A percentile compares a stretch with the other conserved stretches of the same genome.
Conservation (phyloP, 257 asterid species). For the Gentiana straminea region DNA sequence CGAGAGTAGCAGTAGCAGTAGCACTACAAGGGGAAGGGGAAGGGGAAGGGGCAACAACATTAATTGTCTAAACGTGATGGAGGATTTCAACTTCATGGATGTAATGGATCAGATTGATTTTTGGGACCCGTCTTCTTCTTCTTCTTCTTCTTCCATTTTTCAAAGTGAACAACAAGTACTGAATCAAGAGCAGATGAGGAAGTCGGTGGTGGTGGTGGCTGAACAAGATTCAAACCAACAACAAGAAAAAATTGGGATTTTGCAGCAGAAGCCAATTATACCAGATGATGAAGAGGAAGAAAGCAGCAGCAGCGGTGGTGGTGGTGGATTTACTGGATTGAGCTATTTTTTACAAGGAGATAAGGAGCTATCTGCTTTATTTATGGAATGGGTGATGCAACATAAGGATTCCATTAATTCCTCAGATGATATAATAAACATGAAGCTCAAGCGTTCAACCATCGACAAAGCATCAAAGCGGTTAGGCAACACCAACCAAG, state of each 20-base stretch:
- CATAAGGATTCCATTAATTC: conserved; percentile 52
- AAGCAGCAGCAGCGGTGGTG: neutral
- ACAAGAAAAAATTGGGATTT: neutral
- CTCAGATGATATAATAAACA: conserved; percentile 72
- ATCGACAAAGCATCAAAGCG: conserved; percentile 67
- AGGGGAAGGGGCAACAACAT: conserved; percentile 5
- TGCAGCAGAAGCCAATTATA: no score
- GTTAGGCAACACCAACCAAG: conserved; percentile 54
- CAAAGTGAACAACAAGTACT: conserved; percentile 18
- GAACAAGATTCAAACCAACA: neutral
- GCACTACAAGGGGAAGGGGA: no score
- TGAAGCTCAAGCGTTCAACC: conserved; percentile 72
- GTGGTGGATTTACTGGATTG: no score
- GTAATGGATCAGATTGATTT: conserved; percentile 33
- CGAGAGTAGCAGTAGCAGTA: no score
- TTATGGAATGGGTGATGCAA: conserved; percentile 80
- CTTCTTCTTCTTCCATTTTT: conserved; percentile 15
- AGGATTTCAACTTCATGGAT: conserved; percentile 64
- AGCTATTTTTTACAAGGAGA: conserved; percentile 41
- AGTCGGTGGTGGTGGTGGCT: neutral
- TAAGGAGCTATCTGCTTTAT: conserved; percentile 51
- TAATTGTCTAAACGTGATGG: conserved; percentile 37
- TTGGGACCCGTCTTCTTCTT: conserved; percentile 53
- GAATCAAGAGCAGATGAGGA: conserved; percentile 1
- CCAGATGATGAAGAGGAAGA: neutral